phyloP scores from a whole-genome alignment of 1,284 basidiomycete genomes.

The Stereum hirsutum region DNA sequence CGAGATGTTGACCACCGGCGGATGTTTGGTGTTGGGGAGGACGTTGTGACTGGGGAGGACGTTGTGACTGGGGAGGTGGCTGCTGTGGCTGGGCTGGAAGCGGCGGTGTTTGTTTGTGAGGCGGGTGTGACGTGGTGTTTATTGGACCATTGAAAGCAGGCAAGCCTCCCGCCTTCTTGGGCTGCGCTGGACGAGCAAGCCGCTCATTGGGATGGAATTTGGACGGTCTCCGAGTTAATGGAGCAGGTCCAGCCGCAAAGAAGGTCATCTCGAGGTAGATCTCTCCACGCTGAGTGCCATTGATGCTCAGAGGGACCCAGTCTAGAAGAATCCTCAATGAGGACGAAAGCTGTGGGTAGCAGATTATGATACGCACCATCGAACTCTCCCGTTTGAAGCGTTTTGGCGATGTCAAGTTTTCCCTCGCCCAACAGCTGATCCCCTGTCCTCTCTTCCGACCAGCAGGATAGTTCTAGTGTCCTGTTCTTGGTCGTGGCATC shows the following conservation, averaged over 20 bases:
- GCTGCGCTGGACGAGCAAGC: slow-evolving; percentile 17
- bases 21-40: not conserved
- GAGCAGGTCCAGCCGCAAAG: slow-evolving; percentile 50
- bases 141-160: slow-evolving; percentile 3
- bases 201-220: slow-evolving; percentile 36
- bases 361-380: slow-evolving; percentile 38
- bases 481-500: slow-evolving; percentile 35
- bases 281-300: slow-evolving; percentile 52
- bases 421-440: slow-evolving; percentile 59
- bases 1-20: slow-evolving; percentile 1
- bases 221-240: slow-evolving; percentile 33
- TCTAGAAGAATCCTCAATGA: slow-evolving; percentile 29
- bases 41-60: not conserved
- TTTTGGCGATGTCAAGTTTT: slow-evolving; percentile 54
- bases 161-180: not conserved
- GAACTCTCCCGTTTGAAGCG: slow-evolving; percentile 64
- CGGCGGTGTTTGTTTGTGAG: not conserved
- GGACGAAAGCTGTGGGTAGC: not conserved
- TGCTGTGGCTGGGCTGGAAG: not conserved
- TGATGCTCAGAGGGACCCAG: slow-evolving; percentile 53
- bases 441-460: slow-evolving; percentile 47
- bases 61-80: not conserved
- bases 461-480: slow-evolving; percentile 55
- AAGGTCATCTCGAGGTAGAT: slow-evolving; percentile 77
- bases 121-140: not conserved